Conservation (phyloP, 805 yeast species). For the Zygosaccharomyces lentus region DNA sequence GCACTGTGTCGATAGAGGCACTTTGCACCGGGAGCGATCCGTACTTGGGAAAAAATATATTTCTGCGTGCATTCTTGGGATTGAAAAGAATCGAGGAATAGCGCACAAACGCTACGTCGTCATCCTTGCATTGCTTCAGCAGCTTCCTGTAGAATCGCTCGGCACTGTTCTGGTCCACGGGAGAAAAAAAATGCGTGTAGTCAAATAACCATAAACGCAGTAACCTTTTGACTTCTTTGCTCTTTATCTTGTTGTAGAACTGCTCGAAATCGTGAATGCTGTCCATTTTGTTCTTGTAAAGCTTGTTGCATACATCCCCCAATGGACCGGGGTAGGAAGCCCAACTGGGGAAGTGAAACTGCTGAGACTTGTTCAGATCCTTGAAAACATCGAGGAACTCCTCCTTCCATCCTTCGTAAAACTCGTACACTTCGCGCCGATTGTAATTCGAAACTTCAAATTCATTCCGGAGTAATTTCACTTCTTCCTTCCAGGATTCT, state of each 20-base stretch:
- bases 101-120: slow-evolving; percentile 19
- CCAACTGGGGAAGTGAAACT: slow-evolving; percentile 30
- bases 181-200: slow-evolving; percentile 18
- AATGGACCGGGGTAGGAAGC: slow-evolving; percentile 21
- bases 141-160: slow-evolving; percentile 23
- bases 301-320: slow-evolving; percentile 16
- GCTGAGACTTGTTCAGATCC: slow-evolving; percentile 18
- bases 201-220: slow-evolving; percentile 31
- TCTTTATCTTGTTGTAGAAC: slow-evolving; percentile 19
- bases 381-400: slow-evolving; percentile 15
- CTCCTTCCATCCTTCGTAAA: slow-evolving; percentile 26
- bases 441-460: background rate
- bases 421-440: slow-evolving; percentile 9
- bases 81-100: slow-evolving; percentile 26
- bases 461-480: slow-evolving; percentile 4
- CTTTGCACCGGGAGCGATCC: slow-evolving; percentile 8
- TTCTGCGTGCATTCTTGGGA: slow-evolving; percentile 17
- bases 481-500: slow-evolving; percentile 18
- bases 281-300: slow-evolving; percentile 22
- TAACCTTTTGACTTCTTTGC: slow-evolving; percentile 17
- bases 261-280: slow-evolving; percentile 23
- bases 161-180: slow-evolving; percentile 7
- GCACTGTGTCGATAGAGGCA: slow-evolving; percentile 24
- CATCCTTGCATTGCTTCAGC: slow-evolving; percentile 21
- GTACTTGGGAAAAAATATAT: slow-evolving; percentile 17